These are phyloP conservation scores for Diaporthe citri DNA, from an alignment of 2,329 filamentous ascomycete genomes.

Conservation along the genomic window DNA sequence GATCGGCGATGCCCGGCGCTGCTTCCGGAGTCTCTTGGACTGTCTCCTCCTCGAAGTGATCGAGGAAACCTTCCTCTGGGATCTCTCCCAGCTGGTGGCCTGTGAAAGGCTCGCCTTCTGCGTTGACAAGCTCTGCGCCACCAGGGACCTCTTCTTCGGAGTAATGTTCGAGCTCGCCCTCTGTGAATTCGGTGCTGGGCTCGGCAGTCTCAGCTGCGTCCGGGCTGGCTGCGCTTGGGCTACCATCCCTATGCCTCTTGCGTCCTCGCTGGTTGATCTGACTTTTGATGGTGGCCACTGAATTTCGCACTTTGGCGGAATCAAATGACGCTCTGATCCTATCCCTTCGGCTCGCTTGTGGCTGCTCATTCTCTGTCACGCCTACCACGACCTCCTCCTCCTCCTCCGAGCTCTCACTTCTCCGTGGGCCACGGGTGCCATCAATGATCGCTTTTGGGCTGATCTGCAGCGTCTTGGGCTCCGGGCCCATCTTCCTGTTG, in stretches of 20 bases:
- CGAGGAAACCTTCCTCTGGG: constrained; percentile 32
- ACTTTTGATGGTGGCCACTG: neutral
- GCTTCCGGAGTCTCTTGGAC: neutral
- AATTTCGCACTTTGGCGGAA: constrained; percentile 13
- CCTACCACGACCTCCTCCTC: constrained; percentile 3
- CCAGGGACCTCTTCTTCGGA: constrained; percentile 18
- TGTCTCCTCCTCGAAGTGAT: constrained; percentile 30
- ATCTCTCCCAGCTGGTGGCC: constrained; percentile 20
- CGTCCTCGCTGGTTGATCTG: constrained; percentile 21
- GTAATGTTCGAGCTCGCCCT: constrained; percentile 24
- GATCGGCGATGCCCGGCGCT: constrained; percentile 62
- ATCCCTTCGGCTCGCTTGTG: neutral
- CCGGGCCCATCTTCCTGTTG: constrained; percentile 32
- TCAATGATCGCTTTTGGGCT: constrained; percentile 28
- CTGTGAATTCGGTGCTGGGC: neutral
- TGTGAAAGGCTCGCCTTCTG: constrained; percentile 3
- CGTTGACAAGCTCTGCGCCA: neutral
- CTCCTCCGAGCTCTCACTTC: neutral
- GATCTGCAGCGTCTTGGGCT: constrained; percentile 26
- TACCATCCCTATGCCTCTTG: constrained; percentile 11
- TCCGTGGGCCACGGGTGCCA: neutral
- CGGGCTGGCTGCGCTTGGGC: neutral
- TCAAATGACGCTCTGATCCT: constrained; percentile 11
- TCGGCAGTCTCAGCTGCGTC: constrained; percentile 2
- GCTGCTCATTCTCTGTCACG: neutral